These are phyloP conservation scores for Trichocomaceae sp. DNA, from an alignment of 2,329 filamentous ascomycete species.

Conservation along the genomic window DNA sequence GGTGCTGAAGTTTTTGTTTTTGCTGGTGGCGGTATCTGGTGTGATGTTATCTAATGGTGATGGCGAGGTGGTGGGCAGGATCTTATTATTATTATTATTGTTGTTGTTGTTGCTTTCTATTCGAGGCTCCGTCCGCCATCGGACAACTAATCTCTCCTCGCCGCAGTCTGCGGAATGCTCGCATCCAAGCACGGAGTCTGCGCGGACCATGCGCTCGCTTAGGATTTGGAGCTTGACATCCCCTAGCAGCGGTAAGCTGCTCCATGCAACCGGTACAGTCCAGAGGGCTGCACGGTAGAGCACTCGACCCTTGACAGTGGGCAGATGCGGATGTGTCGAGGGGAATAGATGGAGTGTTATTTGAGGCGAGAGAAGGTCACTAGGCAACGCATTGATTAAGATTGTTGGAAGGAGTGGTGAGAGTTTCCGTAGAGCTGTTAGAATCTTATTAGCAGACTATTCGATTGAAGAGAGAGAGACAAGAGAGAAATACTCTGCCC, in stretches of 20 bases:
- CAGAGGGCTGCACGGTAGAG: constrained; percentile 89
- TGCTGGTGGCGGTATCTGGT: constrained; percentile 24
- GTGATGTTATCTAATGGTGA: constrained; percentile 1
- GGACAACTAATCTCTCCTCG: constrained; percentile 77
- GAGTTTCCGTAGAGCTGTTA: constrained; percentile 52
- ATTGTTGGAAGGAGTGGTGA: constrained; percentile 57
- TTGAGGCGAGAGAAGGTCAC: constrained; percentile 56
- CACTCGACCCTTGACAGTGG: constrained; percentile 82
- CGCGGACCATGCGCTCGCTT: constrained; percentile 78
- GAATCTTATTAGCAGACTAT: neutral
- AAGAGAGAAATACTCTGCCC: constrained; percentile 49
- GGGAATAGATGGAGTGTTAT: constrained; percentile 60
- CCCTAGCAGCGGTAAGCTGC: constrained; percentile 79
- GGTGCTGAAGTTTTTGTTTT: constrained; percentile 36
- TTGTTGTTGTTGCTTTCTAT: constrained; percentile 16
- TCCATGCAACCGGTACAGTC: constrained; percentile 96
- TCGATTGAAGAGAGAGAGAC: neutral
- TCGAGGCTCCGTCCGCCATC: constrained; percentile 65
- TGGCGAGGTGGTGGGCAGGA: neutral
- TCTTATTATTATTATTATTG: constrained; percentile 14
- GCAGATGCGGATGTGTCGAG: constrained; percentile 60
- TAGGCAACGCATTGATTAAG: constrained; percentile 54
- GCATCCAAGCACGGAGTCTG: constrained; percentile 33
- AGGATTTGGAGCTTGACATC: constrained; percentile 83
- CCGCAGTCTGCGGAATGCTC: constrained; percentile 30